Percentiles rank a stretch among this genome's conserved stretches.
Evolutionary conservation across 106 monocot species (phyloP).

Genomic region (Cymbidium sinense): DNA sequence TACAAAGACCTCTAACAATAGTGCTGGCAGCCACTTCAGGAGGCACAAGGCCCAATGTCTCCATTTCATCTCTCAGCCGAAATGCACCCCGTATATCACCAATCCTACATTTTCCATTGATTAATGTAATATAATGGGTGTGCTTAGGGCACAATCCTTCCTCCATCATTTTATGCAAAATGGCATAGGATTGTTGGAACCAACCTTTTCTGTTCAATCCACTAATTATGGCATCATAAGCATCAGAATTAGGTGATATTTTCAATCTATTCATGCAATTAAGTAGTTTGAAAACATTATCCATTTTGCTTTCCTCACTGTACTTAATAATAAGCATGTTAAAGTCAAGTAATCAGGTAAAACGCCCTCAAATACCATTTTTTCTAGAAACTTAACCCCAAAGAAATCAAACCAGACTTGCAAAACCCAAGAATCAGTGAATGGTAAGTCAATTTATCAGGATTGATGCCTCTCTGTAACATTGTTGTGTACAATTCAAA

Average conservation of each 20-base stretch:
- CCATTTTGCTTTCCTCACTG: conserved; percentile 37
- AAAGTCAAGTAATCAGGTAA: conserved; percentile 53
- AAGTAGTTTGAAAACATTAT: conserved; percentile 36
- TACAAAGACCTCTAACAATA: conserved; percentile 72
- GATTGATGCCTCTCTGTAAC: conserved; percentile 31
- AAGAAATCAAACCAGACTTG: conserved; percentile 42
- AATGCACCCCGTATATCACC: conserved; percentile 72
- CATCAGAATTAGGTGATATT: conserved; percentile 34
- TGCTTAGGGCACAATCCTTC: conserved; percentile 46
- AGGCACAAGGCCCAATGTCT: conserved; percentile 43
- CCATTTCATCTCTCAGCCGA: conserved; percentile 76
- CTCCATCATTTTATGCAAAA: conserved; percentile 70
- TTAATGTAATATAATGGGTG: conserved; percentile 73
- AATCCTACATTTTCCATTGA: conserved; percentile 70
- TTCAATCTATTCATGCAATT: conserved; percentile 56
- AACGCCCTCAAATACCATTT: conserved; percentile 50
- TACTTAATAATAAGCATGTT: conserved; percentile 52
- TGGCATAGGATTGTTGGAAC: conserved; percentile 40
- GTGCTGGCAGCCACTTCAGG: conserved; percentile 63
- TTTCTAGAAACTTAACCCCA: conserved; percentile 79
- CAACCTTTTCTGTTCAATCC: conserved; percentile 61
- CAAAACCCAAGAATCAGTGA: conserved; percentile 62
- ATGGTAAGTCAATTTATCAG: conserved; percentile 61
- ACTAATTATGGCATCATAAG: conserved; percentile 62
- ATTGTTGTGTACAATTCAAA: conserved; percentile 55